phyloP scores from a whole-genome alignment of 2,329 filamentous ascomycete species.

The Aureobasidium leucospermi region DNA sequence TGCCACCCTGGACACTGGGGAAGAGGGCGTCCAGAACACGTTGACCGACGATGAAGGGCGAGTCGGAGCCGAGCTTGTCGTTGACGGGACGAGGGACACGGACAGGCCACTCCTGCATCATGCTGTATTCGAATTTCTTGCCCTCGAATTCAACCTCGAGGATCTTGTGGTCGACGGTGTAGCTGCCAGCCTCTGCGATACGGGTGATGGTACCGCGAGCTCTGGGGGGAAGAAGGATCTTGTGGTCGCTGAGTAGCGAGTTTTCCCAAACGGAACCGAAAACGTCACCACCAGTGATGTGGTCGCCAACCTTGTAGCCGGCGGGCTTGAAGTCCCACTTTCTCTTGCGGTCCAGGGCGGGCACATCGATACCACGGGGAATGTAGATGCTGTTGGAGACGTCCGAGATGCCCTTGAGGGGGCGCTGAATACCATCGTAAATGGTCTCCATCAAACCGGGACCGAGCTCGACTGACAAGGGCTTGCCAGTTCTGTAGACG shows the following conservation, averaged over 20 bases:
- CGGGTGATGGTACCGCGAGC: constrained; percentile 87
- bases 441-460: constrained; percentile 98
- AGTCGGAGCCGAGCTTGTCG: constrained; percentile 83
- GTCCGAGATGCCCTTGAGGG: constrained; percentile 75
- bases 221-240: constrained; percentile 83
- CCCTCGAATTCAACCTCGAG: constrained; percentile 96
- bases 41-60: constrained; percentile 93
- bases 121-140: constrained; percentile 85
- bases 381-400: constrained; percentile 89
- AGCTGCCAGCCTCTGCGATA: constrained; percentile 82
- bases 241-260: constrained; percentile 87
- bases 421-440: constrained; percentile 98
- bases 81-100: constrained; percentile 87
- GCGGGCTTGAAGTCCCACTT: constrained; percentile 93
- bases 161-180: constrained; percentile 89
- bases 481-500: constrained; percentile 84
- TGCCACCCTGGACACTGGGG: constrained; percentile 93
- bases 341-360: constrained; percentile 80
- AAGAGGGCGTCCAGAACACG: constrained; percentile 94
- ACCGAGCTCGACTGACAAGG: constrained; percentile 92
- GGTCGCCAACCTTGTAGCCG: constrained; percentile 82
- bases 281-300: constrained; percentile 92
- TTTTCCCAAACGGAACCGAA: constrained; percentile 96
- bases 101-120: constrained; percentile 99
- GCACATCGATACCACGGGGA: constrained; percentile 82